These are phyloP conservation scores for Arachis hypogaea DNA, from an alignment of 306 rosid genomes.

Conservation along the genomic window DNA sequence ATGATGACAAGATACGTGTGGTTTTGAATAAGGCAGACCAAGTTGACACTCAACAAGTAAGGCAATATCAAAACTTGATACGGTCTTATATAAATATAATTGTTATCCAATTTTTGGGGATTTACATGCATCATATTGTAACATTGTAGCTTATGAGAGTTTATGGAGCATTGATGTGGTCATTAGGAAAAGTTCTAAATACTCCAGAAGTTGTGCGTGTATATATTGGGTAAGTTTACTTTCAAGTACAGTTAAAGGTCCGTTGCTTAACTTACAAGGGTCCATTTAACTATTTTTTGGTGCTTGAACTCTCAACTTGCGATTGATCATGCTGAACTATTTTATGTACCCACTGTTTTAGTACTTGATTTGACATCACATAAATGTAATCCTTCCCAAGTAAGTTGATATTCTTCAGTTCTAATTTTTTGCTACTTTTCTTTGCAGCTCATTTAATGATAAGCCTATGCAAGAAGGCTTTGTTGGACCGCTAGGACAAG, in stretches of 20 bases:
- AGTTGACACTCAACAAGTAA: slow-evolving; percentile 95
- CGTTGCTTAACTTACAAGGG: slow-evolving; percentile 5
- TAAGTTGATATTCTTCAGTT: slow-evolving; percentile 24
- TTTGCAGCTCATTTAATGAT: slow-evolving; percentile 79
- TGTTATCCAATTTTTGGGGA: slow-evolving; percentile 7
- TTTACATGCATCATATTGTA: neutral
- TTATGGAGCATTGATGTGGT: slow-evolving; percentile 99
- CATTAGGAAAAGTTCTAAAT: slow-evolving; percentile 84
- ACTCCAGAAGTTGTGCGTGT: slow-evolving; percentile 95
- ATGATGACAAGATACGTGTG: slow-evolving; percentile 95
- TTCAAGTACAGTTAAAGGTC: slow-evolving; percentile 13
- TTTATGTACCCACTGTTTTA: slow-evolving; percentile 16
- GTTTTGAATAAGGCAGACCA: slow-evolving; percentile 98
- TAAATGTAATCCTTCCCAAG: slow-evolving; percentile 1
- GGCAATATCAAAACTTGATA: slow-evolving; percentile 23
- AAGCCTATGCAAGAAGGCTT: slow-evolving; percentile 70
- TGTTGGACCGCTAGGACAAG: slow-evolving; percentile 73
- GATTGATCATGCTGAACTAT: neutral
- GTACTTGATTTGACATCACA: slow-evolving; percentile 30
- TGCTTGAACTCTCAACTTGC: neutral
- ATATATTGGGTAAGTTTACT: slow-evolving; percentile 75
- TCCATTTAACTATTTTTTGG: slow-evolving; percentile 1
- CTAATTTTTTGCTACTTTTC: slow-evolving; percentile 12
- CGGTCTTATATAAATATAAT: neutral
- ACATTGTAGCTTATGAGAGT: slow-evolving; percentile 87